These are phyloP conservation scores for Pichia sp. DNA, from an alignment of 1,139 yeast species.

Conservation along the genomic window DNA sequence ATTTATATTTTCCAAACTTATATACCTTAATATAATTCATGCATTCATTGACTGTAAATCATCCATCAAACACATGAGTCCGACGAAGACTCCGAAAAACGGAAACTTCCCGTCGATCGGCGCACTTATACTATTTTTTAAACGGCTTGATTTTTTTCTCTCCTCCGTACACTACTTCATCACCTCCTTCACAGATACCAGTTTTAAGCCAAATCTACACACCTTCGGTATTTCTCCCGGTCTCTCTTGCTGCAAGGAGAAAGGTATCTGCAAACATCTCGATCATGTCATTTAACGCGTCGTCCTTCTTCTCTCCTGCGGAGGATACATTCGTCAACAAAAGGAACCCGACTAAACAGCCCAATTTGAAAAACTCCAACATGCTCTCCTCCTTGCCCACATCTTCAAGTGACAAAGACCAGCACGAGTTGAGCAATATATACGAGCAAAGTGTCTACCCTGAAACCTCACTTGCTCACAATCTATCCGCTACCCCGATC, in stretches of 20 bases:
- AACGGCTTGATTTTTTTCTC: not conserved
- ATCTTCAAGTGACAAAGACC: not conserved
- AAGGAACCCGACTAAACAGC: not conserved
- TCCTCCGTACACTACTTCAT: not conserved
- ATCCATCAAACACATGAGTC: too few relatives aligned
- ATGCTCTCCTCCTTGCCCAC: not conserved
- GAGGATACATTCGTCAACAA: slow-evolving; percentile 7
- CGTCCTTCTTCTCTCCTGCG: slow-evolving; percentile 7
- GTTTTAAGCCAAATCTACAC: not conserved
- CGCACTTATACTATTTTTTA: not conserved
- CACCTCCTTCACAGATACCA: not conserved
- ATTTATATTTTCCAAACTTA: not conserved
- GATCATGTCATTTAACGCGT: slow-evolving; percentile 6
- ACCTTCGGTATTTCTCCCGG: too few relatives aligned
- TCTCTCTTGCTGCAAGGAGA: too few relatives aligned
- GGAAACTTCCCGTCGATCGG: too few relatives aligned
- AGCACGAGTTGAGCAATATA: not conserved
- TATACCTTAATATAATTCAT: not conserved
- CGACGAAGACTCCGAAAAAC: too few relatives aligned
- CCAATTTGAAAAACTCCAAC: not conserved
- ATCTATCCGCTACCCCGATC: not conserved
- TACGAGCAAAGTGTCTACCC: slow-evolving; percentile 3
- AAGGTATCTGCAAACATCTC: too few relatives aligned
- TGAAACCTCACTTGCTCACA: slow-evolving; percentile 2
- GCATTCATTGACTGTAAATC: not conserved